Evolutionary conservation across 495 filamentous ascomycete genomes (phyloP), one percentile per base, ranked within the genome.

Genomic region (Neurospora hispaniola): DNA sequence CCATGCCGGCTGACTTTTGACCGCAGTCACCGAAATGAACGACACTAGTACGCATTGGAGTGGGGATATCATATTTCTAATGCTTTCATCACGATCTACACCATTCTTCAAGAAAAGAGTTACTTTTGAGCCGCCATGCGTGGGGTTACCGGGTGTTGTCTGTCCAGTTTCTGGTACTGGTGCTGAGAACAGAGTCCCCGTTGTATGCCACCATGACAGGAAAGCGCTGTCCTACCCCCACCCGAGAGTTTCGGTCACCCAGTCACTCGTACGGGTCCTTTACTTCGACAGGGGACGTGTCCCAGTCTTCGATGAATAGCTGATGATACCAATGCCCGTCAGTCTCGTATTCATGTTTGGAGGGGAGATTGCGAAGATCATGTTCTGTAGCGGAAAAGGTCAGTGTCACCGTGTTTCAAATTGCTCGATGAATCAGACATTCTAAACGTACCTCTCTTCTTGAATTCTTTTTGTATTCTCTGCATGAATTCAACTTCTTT

Each of bases 271-370:
- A 35, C 4, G 54, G 54, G 14, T 82, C 81, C 20, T 76, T 70
- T 14, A 79, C 74, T 31, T 72, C 48, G 8, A 75, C 78, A 16
- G 79, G 78, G 6, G 74, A 75, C 9, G 48, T 74, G 46, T 80
- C 79, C 73, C 78, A 80, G 18, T 76, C 44, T 20, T 73, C 74
- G n/a, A 69, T 71, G 43, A 74, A 79, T 23, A 80, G 59, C 40
- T 80, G 79, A 11, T 75, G 72, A 23, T 71, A 70, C 78, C 78
- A 80, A 35, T 80, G 77, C 42, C 79, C 46, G 1, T 74, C 14
- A 5, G 18, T 23, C 18, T 75, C 79, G 46, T 80, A 80, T 14
- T 73, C 66, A 40, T 77, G 69, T 3, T 43, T 73, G 11, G 38
- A 8, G 10, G 72, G 72, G 20, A 80, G 43, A 3, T 23, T 43